Evolutionary conservation across 495 filamentous ascomycete species (phyloP).

Genomic region (Aspergillus sparsus): DNA sequence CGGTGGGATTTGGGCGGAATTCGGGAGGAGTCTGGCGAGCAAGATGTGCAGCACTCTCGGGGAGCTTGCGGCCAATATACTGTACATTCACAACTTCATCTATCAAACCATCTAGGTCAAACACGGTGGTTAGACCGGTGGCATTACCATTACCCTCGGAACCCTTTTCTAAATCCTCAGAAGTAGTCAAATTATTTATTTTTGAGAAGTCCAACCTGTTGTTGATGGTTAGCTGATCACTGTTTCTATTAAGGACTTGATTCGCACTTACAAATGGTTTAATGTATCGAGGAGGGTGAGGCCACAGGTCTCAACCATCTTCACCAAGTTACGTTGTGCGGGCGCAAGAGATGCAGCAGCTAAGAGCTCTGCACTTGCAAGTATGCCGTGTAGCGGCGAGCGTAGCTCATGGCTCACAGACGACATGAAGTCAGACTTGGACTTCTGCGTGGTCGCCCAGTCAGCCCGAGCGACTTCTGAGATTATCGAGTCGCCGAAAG

Average conservation of each 20-base stretch:
- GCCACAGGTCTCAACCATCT: constrained; percentile 65
- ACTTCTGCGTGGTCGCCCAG: constrained; percentile 47
- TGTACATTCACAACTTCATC: constrained; percentile 64
- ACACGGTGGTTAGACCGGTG: constrained; percentile 32
- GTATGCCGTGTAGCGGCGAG: constrained; percentile 67
- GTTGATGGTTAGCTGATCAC: neutral
- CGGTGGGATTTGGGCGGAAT: neutral
- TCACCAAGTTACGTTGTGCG: constrained; percentile 53
- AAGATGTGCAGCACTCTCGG: constrained; percentile 4
- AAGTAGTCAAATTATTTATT: constrained; percentile 44
- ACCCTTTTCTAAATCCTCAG: constrained; percentile 16
- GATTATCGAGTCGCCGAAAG: constrained; percentile 64
- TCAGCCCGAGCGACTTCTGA: constrained; percentile 60
- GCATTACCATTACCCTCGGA: neutral
- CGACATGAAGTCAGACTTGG: constrained; percentile 70
- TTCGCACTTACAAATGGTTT: constrained; percentile 52
- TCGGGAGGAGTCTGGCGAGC: neutral
- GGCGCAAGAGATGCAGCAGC: constrained; percentile 39
- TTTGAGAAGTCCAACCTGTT: constrained; percentile 56
- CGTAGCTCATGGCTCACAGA: constrained; percentile 73
- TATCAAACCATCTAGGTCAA: constrained; percentile 50
- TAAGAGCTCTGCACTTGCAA: constrained; percentile 65
- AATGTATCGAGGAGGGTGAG: constrained; percentile 69
- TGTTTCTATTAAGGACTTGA: neutral
- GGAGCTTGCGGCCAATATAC: constrained; percentile 46